Percentiles rank a stretch among this genome's conserved stretches.
phyloP scores from a whole-genome alignment of 2,329 filamentous ascomycete genomes.

The Zopfia rhizophila region DNA sequence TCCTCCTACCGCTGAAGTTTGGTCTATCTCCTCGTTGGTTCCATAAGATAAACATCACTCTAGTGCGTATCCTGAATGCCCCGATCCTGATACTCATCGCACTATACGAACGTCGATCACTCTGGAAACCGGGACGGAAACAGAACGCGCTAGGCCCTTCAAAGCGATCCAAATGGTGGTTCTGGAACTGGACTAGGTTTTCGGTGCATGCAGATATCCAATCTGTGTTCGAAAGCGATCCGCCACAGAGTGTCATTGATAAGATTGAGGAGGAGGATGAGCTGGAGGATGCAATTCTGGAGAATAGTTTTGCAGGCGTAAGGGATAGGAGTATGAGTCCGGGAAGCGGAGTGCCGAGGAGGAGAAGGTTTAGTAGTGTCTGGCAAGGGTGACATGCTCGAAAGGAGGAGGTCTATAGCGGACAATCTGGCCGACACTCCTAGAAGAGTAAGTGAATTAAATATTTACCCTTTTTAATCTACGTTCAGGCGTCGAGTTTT shows the following conservation, averaged over 20 bases:
- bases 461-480: no score
- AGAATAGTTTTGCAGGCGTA: conserved; percentile 49
- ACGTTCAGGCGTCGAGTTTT: no score
- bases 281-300: conserved; percentile 56
- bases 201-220: conserved; percentile 77
- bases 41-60: conserved; percentile 86
- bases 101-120: conserved; percentile 73
- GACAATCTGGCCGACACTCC: no score
- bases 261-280: conserved; percentile 62
- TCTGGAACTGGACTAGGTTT: conserved; percentile 74
- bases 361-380: conserved; percentile 48
- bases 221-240: conserved; percentile 76
- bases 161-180: conserved; percentile 57
- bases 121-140: conserved; percentile 67
- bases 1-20: conserved; percentile 81
- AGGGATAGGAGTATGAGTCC: conserved; percentile 44
- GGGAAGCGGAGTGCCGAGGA: conserved; percentile 36
- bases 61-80: conserved; percentile 78
- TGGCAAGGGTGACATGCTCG: conserved; percentile 47
- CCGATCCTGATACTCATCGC: conserved; percentile 78
- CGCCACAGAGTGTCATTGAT: conserved; percentile 65
- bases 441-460: no score
- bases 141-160: conserved; percentile 46
- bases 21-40: conserved; percentile 85
- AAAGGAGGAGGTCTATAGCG: no score